A percentile compares a stretch with the other conserved stretches of the same genome.
Conservation (phyloP, 495 filamentous ascomycete species). For the Bacidia gigantensis region DNA sequence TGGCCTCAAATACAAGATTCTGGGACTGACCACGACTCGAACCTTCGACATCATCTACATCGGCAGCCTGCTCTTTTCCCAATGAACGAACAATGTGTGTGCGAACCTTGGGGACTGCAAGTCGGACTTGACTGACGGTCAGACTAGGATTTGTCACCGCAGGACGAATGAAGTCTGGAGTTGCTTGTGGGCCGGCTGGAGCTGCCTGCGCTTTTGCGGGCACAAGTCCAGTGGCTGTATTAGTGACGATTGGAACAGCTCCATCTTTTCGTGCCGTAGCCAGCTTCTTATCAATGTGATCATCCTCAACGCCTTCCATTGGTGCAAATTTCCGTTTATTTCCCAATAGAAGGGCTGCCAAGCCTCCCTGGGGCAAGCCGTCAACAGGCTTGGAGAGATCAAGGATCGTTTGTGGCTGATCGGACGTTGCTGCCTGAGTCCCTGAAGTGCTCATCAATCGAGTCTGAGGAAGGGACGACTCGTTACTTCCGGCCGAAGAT, state of each 20-base stretch:
- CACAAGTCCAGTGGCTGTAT: conserved; percentile 62
- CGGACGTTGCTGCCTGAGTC: conserved; percentile 42
- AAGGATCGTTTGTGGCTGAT: conserved; percentile 70
- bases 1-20: conserved; percentile 44
- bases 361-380: conserved; percentile 78
- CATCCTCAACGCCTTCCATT: conserved; percentile 54
- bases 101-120: conserved; percentile 81
- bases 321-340: conserved; percentile 77
- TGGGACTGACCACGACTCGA: background rate
- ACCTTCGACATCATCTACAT: background rate
- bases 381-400: conserved; percentile 93
- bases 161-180: conserved; percentile 76
- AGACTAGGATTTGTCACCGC: conserved; percentile 73
- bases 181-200: conserved; percentile 48
- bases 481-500: conserved; percentile 65
- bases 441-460: conserved; percentile 61
- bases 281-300: conserved; percentile 48
- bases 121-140: conserved; percentile 66
- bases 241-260: conserved; percentile 58
- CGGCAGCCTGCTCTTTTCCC: conserved; percentile 22
- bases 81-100: conserved; percentile 59
- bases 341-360: conserved; percentile 72
- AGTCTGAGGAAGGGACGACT: conserved; percentile 76
- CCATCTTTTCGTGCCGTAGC: conserved; percentile 43
- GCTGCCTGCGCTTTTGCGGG: conserved; percentile 42